Conservation (phyloP, 2,329 filamentous ascomycete genomes). For the Verticillium tricorpus region DNA sequence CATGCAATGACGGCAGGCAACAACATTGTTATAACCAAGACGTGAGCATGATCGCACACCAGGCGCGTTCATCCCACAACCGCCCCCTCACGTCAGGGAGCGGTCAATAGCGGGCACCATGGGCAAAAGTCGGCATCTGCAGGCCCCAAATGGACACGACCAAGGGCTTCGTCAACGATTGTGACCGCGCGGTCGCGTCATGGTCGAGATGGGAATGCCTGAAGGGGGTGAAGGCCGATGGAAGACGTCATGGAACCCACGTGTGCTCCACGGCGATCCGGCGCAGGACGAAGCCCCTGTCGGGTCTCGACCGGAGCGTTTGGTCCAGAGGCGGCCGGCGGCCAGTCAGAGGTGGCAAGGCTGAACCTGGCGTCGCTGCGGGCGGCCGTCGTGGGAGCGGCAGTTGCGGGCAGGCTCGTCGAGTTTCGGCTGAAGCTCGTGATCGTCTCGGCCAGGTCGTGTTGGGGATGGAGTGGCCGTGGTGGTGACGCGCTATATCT, state of each 20-base stretch:
- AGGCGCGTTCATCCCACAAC: background rate
- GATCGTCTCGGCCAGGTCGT: background rate
- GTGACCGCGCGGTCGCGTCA: background rate
- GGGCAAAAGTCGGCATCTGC: background rate
- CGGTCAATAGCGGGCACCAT: background rate
- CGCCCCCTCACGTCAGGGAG: background rate
- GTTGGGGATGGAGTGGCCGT: background rate
- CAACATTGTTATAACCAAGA: background rate
- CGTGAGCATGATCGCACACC: background rate
- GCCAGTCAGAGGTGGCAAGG: background rate
- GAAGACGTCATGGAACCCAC: slow-evolving; percentile 1
- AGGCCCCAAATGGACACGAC: background rate
- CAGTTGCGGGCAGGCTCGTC: background rate
- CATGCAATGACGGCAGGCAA: background rate
- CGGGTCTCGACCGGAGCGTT: background rate
- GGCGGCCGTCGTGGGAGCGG: background rate
- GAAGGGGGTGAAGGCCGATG: background rate
- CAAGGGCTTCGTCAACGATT: background rate
- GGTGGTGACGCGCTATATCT: background rate
- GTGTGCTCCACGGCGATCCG: background rate
- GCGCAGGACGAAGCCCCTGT: background rate
- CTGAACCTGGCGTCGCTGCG: background rate
- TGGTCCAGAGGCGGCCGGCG: background rate
- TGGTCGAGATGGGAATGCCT: background rate
- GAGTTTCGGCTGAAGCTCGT: background rate